phyloP scores from a whole-genome alignment of 768 basidiomycete genomes.

The Naganishia vaughanmartiniae region DNA sequence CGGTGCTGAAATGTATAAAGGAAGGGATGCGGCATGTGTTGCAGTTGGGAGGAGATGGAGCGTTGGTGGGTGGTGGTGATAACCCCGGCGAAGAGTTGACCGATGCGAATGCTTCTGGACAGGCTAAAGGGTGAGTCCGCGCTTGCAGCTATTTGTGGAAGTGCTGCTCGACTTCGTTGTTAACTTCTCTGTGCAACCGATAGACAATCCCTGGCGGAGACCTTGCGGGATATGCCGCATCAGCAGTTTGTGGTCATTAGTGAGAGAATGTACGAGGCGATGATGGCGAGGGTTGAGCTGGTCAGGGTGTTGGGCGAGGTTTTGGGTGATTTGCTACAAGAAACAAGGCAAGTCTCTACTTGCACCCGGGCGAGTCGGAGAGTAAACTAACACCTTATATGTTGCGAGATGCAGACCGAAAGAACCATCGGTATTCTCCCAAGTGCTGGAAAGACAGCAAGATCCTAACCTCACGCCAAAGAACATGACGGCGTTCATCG shows the following conservation, averaged over 20 bases:
- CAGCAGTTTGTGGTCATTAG: constrained; percentile 66
- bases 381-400: background rate
- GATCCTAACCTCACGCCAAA: constrained; percentile 12
- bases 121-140: constrained; percentile 5
- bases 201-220: constrained; percentile 54
- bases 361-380: background rate
- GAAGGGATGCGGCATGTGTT: constrained; percentile 66
- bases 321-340: constrained; percentile 50
- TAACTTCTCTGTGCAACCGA: background rate
- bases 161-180: background rate
- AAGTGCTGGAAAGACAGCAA: background rate
- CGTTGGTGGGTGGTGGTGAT: constrained; percentile 44
- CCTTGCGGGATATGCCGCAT: constrained; percentile 68
- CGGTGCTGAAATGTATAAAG: constrained; percentile 57
- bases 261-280: constrained; percentile 61
- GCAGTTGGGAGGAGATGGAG: constrained; percentile 60
- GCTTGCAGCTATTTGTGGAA: background rate
- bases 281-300: constrained; percentile 63
- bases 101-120: background rate
- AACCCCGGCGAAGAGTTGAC: constrained; percentile 38
- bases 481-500: constrained; percentile 33
- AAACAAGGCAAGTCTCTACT: constrained; percentile 33
- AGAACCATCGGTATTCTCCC: background rate
- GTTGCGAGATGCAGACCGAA: background rate
- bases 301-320: constrained; percentile 57